Base-by-base conservation (phyloP, 129 eudicot genomes). In the Helianthus annuus region DNA sequence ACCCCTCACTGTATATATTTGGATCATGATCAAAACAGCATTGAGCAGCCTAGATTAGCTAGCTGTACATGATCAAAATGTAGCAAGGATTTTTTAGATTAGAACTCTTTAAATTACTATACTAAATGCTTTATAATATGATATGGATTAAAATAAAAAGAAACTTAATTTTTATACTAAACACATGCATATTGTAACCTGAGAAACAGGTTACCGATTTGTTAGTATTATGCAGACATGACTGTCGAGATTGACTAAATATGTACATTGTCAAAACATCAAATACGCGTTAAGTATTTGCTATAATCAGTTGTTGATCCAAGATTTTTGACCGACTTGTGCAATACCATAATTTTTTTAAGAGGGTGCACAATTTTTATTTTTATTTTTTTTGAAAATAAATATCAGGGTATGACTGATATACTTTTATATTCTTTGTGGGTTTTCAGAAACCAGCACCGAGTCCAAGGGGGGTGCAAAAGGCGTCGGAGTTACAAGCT, bases 401-500 rank as follows among this genome's bases (percentile, higher is more conserved):
- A 0, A 36, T 5, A 2, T 29, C 40, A 39, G 39, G 36, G 11
- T 12, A 13, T 71, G 48, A 49, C 36, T 69, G 49, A 63, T 74
- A 24, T 59, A 69, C 70, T 32, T 29, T 4, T 51, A n/a, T 19
- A 66, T 19, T 24, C 27, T 48, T 14, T 63, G 10, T 51, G 71
- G 49, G 15, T 64, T 78, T 44, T 13, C 89, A 95, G 99, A 95
- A 90, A 77, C 91, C 86, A 72, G 74, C 85, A 29, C 75, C 89
- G 13, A 86, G 66, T 60, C 66, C 66, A 60, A 60, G 97, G 54
- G 75, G 76, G 13, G 56, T 54, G 63, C 77, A 74, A 55, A 95
- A 84, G 83, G 94, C 88, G 45, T 81, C 94, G 6, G 99, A 90
- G 48, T 72, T 88, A 49, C 99, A 95, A 74, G 87, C 91, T 19